These are phyloP conservation scores for Melaleuca quinquenervia DNA, from an alignment of 345 rosid genomes.

Conservation along the genomic window DNA sequence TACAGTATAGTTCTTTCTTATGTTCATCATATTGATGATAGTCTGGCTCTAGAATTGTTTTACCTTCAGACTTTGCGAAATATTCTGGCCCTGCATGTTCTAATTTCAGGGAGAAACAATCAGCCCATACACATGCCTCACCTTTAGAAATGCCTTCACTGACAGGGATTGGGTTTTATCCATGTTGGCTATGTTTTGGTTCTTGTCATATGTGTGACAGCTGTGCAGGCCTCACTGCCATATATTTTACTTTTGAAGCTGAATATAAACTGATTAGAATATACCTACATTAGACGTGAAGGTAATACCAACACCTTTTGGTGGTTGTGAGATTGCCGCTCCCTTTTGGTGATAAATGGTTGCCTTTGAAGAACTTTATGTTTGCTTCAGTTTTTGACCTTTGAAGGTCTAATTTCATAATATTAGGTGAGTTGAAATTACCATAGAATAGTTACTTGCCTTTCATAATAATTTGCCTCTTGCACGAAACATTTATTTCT, in stretches of 20 bases:
- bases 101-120: background rate
- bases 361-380: background rate
- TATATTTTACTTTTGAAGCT: background rate
- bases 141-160: background rate
- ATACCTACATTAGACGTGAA: background rate
- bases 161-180: background rate
- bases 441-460: background rate
- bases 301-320: background rate
- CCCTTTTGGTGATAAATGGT: background rate
- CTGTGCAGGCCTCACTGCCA: background rate
- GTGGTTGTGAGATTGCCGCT: background rate
- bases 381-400: background rate
- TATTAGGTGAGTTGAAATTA: background rate
- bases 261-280: background rate
- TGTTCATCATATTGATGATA: background rate
- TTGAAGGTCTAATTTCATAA: background rate
- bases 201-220: background rate
- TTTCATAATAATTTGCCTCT: background rate
- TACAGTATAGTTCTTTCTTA: constrained; percentile 16
- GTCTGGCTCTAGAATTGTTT: background rate
- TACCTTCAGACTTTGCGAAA: background rate
- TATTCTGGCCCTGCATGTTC: background rate
- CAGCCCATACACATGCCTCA: background rate
- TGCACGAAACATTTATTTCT: background rate
- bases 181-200: background rate